Evolutionary conservation across 768 basidiomycete genomes (phyloP).

Genomic region (Suillus hirtellus): DNA sequence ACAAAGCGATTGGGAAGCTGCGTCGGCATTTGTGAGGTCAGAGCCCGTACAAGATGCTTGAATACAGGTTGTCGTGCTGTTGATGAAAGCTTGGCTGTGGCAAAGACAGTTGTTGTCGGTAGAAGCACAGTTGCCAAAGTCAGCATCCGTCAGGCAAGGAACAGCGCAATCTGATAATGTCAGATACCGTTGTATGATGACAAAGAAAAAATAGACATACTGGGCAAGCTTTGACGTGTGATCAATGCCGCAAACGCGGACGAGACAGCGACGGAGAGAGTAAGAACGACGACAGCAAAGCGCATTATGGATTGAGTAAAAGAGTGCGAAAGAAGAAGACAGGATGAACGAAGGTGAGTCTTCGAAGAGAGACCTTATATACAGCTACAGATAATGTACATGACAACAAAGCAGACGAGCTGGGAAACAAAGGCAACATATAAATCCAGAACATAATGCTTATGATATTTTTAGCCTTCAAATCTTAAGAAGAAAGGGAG

Average conservation of each 20-base stretch:
- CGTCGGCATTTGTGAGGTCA: slow-evolving; percentile 48
- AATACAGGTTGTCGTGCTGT: slow-evolving; percentile 50
- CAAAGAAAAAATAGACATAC: slow-evolving; percentile 20
- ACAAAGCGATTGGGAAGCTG: slow-evolving; percentile 45
- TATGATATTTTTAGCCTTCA: not conserved
- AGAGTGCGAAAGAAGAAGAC: slow-evolving; percentile 6
- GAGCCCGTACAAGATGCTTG: slow-evolving; percentile 41
- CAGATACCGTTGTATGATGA: slow-evolving; percentile 2
- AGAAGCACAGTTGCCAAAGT: slow-evolving; percentile 44
- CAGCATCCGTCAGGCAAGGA: slow-evolving; percentile 46
- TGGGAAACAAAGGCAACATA: slow-evolving; percentile 6
- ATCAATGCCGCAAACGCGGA: slow-evolving; percentile 22
- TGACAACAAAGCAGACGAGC: slow-evolving; percentile 8
- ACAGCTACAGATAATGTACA: not conserved
- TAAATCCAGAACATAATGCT: not conserved
- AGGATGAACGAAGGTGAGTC: not conserved
- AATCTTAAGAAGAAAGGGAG: too few species aligned
- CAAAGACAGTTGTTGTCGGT: slow-evolving; percentile 64
- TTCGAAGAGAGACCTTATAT: not conserved
- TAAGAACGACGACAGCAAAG: slow-evolving; percentile 17
- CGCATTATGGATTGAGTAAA: slow-evolving; percentile 16
- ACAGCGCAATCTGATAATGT: slow-evolving; percentile 48
- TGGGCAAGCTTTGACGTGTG: slow-evolving; percentile 22
- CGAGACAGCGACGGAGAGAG: slow-evolving; percentile 17
- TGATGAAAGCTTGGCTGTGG: slow-evolving; percentile 45